Conservation (phyloP, 163 green algal species). For the Scenedesmus sp. region DNA sequence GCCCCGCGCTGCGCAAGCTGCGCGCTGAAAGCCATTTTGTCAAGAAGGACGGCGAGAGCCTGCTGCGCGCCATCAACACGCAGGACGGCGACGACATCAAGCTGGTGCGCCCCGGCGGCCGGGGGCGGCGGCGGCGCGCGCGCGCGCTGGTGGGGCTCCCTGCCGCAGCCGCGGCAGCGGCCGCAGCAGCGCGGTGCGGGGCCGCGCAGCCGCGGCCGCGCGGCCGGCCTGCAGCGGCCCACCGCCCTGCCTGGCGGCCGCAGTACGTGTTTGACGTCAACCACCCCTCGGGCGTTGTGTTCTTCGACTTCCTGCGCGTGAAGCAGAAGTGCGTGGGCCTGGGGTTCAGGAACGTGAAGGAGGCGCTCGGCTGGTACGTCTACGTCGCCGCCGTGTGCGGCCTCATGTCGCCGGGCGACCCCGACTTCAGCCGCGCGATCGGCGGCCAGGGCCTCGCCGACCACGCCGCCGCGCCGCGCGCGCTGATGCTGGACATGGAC, state of each 20-base stretch:
- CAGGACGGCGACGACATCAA: conserved; percentile 7
- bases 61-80: conserved; percentile 3
- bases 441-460: conserved; percentile 11
- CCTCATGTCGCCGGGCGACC: conserved; percentile 12
- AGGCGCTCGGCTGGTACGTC: conserved; percentile 33
- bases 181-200: not conserved
- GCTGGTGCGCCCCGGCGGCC: not conserved
- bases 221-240: not conserved
- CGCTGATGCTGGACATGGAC: conserved; percentile 29
- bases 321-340: not conserved
- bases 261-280: conserved; percentile 38
- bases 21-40: conserved; percentile 17
- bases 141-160: not conserved
- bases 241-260: not conserved
- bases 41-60: conserved; percentile 30
- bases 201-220: not conserved
- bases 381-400: conserved; percentile 11
- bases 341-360: conserved; percentile 18
- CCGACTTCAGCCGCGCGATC: conserved; percentile 19
- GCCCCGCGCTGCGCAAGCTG: not conserved
- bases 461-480: conserved; percentile 11
- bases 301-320: conserved; percentile 26
- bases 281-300: not conserved
- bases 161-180: not conserved
- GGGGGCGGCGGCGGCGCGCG: not conserved